Percentiles rank a stretch among this genome's conserved stretches.
Conservation (phyloP, 2,329 filamentous ascomycete species). For the Decorospora gaudefroyi region DNA sequence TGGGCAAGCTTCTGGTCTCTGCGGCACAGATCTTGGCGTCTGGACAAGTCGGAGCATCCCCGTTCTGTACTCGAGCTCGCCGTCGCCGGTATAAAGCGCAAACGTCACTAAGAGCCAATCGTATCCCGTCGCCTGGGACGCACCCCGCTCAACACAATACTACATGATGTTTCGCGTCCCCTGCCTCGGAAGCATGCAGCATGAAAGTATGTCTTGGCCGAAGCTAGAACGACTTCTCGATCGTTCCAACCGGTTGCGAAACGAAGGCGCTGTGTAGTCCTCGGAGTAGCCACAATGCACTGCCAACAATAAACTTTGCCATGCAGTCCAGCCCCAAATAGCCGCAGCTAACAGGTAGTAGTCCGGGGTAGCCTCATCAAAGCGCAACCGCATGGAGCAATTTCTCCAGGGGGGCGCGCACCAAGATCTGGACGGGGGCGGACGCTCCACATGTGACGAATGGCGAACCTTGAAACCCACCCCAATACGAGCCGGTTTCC, state of each 20-base stretch:
- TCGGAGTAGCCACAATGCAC: too few species aligned
- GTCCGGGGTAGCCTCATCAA: slow-evolving; percentile 15
- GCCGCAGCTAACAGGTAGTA: slow-evolving; percentile 9
- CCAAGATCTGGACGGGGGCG: slow-evolving; percentile 17
- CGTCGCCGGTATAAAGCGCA: slow-evolving; percentile 16
- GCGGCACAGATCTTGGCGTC: slow-evolving; percentile 29
- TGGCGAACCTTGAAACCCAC: slow-evolving; percentile 15
- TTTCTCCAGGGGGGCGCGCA: slow-evolving; percentile 22
- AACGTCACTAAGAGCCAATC: slow-evolving; percentile 25
- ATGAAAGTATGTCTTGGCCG: too few species aligned
- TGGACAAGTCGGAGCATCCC: slow-evolving; percentile 24
- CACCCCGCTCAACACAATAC: slow-evolving; percentile 25
- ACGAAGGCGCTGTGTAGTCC: too few species aligned
- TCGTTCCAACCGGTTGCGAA: too few species aligned
- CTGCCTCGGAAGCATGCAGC: too few species aligned
- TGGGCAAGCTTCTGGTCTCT: slow-evolving; percentile 25
- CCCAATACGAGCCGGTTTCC: slow-evolving; percentile 19
- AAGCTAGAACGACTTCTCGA: too few species aligned
- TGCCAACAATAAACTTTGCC: slow-evolving; percentile 12
- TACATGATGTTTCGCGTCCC: too few species aligned
- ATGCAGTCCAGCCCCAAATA: slow-evolving; percentile 15
- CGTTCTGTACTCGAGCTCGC: slow-evolving; percentile 12
- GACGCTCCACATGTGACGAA: slow-evolving; percentile 29
- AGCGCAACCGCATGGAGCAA: slow-evolving; percentile 16
- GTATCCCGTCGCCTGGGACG: slow-evolving; percentile 29